Base-by-base conservation (phyloP, 1,284 basidiomycete species). In the Ganoderma lingzhi region DNA sequence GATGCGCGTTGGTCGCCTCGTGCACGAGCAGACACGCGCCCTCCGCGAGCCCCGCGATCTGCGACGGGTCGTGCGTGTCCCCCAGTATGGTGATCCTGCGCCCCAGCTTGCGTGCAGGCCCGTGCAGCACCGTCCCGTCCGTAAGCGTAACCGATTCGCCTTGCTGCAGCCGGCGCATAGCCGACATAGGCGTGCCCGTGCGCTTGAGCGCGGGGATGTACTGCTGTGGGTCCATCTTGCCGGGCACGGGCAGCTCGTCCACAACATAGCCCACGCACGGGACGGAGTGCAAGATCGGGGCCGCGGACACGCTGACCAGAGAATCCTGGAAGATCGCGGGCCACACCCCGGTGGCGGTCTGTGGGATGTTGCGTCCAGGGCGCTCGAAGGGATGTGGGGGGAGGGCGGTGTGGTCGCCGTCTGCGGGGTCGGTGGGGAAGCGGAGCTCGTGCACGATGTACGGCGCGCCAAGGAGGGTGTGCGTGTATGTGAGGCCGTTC, bases 401-500 rank as follows among this genome's bases (percentile, higher is more conserved):
- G 19, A 90, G 78, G 15, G 79, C 72, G n/a, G 84, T 86, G 74
- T 80, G 79, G 75, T 90, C 88, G 23, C 83, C 85, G 15, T 77
- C 73, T 53, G 78, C 78, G 8, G 89, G 86, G 75, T 93, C 90
- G 28, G 84, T 75, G 65, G 85, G 83, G 61, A 88, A 85, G 14
- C 95, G 87, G 9, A 98, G 84, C 80, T 98, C 96, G 80, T 98
- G 96, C n/a, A 97, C 94, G 58, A 95, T 90, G 77, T 94, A 97
- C 3, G 90, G 89, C 0, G 86, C 84, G 8, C 87, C 86, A 19
- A 97, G 85, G 51, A 88, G 84, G 8, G 93, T 91, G 74, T 93
- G 84, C 0, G 96, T 95, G 73, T 93, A 88, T 19, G 82, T 80
- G 42, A 98, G 85, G 19, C 88, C 90, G 56, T 84, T 88, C 53